These are phyloP conservation scores for Mangifera indica DNA, from an alignment of 345 rosid species.

Conservation along the genomic window DNA sequence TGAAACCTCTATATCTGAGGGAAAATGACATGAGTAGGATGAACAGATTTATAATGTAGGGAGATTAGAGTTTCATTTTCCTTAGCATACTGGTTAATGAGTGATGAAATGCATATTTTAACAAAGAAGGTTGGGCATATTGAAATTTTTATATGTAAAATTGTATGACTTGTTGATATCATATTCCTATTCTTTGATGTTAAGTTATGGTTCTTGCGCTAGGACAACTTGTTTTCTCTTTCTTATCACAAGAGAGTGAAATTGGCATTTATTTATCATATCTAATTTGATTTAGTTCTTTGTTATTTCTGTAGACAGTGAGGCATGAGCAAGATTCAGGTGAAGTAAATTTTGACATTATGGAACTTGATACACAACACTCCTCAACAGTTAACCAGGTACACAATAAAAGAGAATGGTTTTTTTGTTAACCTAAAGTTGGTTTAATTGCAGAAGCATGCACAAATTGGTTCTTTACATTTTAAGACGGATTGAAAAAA, in stretches of 20 bases:
- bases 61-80: background rate
- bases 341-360: slow-evolving; percentile 52
- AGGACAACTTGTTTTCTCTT: too few relatives aligned
- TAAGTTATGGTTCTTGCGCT: background rate
- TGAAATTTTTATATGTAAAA: too few relatives aligned
- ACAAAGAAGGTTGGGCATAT: too few relatives aligned
- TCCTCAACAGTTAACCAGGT: slow-evolving; percentile 48
- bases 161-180: background rate
- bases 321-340: slow-evolving; percentile 40
- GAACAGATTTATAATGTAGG: background rate
- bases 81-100: background rate
- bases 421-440: background rate
- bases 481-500: too few relatives aligned
- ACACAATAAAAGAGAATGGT: background rate
- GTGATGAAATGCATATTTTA: background rate
- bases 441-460: background rate
- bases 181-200: background rate
- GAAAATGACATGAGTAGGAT: background rate
- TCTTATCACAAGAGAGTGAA: background rate
- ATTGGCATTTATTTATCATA: background rate
- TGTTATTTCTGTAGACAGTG: slow-evolving; percentile 36
- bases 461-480: background rate
- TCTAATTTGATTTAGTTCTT: background rate
- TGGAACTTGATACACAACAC: slow-evolving; percentile 38
- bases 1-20: background rate